Evolutionary conservation across 768 basidiomycete genomes (phyloP), one percentile per base, ranked within the genome.

Genomic region (Termitomyces sp.): DNA sequence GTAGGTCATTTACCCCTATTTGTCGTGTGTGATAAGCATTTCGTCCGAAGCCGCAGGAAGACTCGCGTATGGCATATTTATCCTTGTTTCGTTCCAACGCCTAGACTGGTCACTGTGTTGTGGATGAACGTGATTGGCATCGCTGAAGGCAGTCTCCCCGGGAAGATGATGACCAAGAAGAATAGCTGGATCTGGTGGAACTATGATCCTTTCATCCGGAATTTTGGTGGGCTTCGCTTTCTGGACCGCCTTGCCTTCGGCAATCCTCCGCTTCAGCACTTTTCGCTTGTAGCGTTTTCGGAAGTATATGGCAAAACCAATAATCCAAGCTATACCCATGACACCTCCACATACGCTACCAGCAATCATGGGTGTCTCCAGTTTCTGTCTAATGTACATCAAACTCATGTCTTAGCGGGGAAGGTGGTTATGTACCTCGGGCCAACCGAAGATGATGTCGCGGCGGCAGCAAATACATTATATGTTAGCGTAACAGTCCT

Each of bases 171-270:
- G 72, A 19, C 81, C 81, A 44, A 80, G 69, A n/a, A 85, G 66
- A 31, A 86, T 73, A 41, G 84, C 85, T n/a, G 85, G 84, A 67
- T 87, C 85, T 1, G 84, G 84, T 19, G 84, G 84, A 19, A 85
- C 81, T 50, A 85, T 73, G 54, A 83, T 71, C 47, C 70, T 76
- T 62, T 80, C 77, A 52, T 74, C 70, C 17, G 72, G 68, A 46
- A 69, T 66, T 49, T 70, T 67, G 53, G 73, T 62, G 54, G 71
- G 70, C 63, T 75, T 77, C 52, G 64, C 66, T 53, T 71, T 65
- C 17, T 77, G 75, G 55, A 74, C 65, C 3, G 72, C 69, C 62
- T 74, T 75, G 33, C 81, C 81, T n/a, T 71, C 71, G 8, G 70
- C 74, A 48, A 75, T 70, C 38, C 68, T 66, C 12, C 73, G 72